These are phyloP conservation scores for Cornus suecica DNA, from an alignment of 148 eudicot species.

Conservation along the genomic window DNA sequence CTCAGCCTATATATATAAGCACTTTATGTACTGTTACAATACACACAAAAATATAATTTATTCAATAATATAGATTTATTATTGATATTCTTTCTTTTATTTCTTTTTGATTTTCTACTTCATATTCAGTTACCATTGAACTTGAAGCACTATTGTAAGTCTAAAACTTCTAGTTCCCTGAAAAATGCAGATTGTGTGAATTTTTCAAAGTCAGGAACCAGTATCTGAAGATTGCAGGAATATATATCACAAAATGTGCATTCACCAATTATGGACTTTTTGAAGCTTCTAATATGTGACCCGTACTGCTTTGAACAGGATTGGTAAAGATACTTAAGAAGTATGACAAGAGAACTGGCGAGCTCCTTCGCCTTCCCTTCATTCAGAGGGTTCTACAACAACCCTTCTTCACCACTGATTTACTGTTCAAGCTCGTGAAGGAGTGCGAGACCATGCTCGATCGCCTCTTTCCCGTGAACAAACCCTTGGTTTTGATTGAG, in stretches of 20 bases:
- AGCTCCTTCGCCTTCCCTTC: slow-evolving; percentile 79
- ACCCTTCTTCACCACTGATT: slow-evolving; percentile 86
- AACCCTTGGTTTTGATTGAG: slow-evolving; percentile 29
- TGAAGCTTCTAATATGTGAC: background rate
- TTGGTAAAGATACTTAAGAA: slow-evolving; percentile 85
- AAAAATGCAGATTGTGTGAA: background rate
- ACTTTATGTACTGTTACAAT: too few species aligned
- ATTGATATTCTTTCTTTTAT: too few species aligned
- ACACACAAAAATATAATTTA: too few species aligned
- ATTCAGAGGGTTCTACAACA: slow-evolving; percentile 83
- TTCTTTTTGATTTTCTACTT: too few species aligned
- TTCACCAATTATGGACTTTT: background rate
- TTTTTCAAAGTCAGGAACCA: background rate
- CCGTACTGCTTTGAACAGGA: slow-evolving; percentile 39
- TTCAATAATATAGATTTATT: too few species aligned
- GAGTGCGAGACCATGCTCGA: slow-evolving; percentile 78
- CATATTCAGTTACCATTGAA: too few species aligned
- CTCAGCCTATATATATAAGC: too few species aligned
- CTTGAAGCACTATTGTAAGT: background rate
- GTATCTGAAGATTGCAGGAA: background rate
- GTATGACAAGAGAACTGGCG: slow-evolving; percentile 86
- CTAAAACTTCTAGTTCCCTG: background rate
- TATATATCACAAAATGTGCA: background rate
- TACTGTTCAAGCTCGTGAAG: slow-evolving; percentile 75
- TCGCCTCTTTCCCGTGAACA: slow-evolving; percentile 47